Evolutionary conservation across 2,329 filamentous ascomycete species (phyloP), one percentile per base, ranked within the genome.

Genomic region (Exophiala alcalophila): DNA sequence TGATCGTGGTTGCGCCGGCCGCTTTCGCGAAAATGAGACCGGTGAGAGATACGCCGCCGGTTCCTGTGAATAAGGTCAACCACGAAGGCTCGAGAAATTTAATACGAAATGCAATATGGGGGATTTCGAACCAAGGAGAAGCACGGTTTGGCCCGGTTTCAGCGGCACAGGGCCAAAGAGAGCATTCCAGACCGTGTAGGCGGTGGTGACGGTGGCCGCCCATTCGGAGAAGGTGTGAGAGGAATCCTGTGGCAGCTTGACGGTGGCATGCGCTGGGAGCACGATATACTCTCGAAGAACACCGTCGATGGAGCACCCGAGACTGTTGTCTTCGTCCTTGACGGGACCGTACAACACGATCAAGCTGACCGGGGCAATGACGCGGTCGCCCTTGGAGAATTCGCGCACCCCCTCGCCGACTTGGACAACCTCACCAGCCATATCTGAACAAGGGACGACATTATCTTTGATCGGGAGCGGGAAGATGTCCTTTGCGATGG

Each of bases 1-100:
- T 66, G 21, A 74, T 73, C 2, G 68, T 70, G 52, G 56, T 64
- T 0, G 65, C 66, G 8, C 63, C 70, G 2, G 61, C 60, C 5
- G 72, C 73, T 50, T 70, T 72, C 10, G 68, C 73, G 38, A 74
- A 61, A 37, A 68, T 64, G 44, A 72, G 57, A 6, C 65, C 71
- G 0, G 66, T 64, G 32, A 72, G 55, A 0, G 69, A 64, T 7
- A 74, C 68, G 1, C 70, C 71, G 3, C 71, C 71, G 3, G 71
- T 74, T 2, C 71, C 71, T 67, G 41, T 19, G 16, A 6, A 20
- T 9, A 14, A 30, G 8, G 36, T 31, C 12, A 35, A 30, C 16
- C 27, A 19, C 12, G 20, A 21, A 31, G 11, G 10, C 23, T n/a
- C n/a, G 15, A n/a, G 9, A n/a, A n/a, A n/a, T n/a, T n/a, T n/a